Percentiles rank a stretch among this genome's conserved stretches.
These are phyloP conservation scores for Strigomonas oncopelti DNA, from an alignment of 208 protist species.

Conservation along the genomic window DNA sequence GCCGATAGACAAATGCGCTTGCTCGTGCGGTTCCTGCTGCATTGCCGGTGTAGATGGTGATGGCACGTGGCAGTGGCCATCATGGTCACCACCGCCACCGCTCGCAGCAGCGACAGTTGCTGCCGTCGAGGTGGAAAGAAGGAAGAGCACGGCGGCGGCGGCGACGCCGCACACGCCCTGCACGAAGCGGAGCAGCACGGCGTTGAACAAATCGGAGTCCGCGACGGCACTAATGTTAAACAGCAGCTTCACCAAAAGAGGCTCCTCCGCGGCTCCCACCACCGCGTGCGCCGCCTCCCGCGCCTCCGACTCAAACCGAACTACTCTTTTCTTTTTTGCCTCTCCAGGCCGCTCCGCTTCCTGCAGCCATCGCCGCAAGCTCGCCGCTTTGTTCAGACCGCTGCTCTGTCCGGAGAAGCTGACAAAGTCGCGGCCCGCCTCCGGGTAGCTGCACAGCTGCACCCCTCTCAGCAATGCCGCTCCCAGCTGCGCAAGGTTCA, in stretches of 20 bases:
- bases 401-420: neutral
- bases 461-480: slow-evolving; percentile 27
- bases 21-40: too few relatives aligned
- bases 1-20: neutral
- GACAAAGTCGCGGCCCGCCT: slow-evolving; percentile 1
- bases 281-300: neutral
- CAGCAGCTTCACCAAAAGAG: neutral
- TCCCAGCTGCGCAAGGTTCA: slow-evolving; percentile 35
- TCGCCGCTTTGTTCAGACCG: neutral
- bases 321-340: neutral
- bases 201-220: slow-evolving; percentile 9
- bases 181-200: neutral
- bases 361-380: neutral
- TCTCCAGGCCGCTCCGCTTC: neutral
- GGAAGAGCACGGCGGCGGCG: too few relatives aligned
- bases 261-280: slow-evolving; percentile 7
- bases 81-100: too few relatives aligned
- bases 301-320: neutral
- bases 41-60: too few relatives aligned
- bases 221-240: neutral
- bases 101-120: too few relatives aligned
- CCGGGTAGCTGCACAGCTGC: slow-evolving; percentile 20
- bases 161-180: neutral
- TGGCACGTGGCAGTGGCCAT: too few relatives aligned
- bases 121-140: too few relatives aligned